These are phyloP conservation scores for Peniophora sp. DNA, from an alignment of 1,284 basidiomycete species.

Conservation along the genomic window DNA sequence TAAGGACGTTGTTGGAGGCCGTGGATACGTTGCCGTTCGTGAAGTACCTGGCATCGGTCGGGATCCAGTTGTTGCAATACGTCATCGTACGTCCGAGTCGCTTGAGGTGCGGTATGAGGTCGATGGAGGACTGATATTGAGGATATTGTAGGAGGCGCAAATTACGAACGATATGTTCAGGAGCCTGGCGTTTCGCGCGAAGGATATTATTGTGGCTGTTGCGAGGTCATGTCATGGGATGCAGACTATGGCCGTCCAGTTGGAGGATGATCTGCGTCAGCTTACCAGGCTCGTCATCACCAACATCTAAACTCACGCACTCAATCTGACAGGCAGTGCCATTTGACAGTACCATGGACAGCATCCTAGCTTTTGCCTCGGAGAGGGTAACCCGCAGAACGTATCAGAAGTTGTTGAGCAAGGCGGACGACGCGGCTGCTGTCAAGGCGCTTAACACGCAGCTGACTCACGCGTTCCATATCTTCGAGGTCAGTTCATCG, in stretches of 20 bases:
- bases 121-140: too few relatives aligned
- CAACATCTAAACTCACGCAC: neutral
- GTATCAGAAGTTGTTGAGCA: neutral
- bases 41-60: neutral
- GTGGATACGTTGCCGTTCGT: neutral
- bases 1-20: neutral
- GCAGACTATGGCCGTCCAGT: neutral
- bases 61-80: too few relatives aligned
- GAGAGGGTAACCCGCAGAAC: neutral
- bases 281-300: neutral
- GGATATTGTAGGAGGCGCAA: too few relatives aligned
- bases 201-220: neutral
- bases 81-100: too few relatives aligned
- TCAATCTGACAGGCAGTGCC: too few relatives aligned
- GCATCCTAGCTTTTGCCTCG: neutral
- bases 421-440: neutral
- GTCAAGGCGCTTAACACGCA: neutral
- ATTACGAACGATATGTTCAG: neutral
- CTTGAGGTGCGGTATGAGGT: too few relatives aligned
- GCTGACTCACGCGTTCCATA: neutral
- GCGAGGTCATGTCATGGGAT: neutral
- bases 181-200: neutral
- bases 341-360: neutral
- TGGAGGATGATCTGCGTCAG: neutral
- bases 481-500: neutral